Evolutionary conservation across 2,329 filamentous ascomycete species (phyloP), one percentile per base, ranked within the genome.

Genomic region (Byssochlamys sp.): DNA sequence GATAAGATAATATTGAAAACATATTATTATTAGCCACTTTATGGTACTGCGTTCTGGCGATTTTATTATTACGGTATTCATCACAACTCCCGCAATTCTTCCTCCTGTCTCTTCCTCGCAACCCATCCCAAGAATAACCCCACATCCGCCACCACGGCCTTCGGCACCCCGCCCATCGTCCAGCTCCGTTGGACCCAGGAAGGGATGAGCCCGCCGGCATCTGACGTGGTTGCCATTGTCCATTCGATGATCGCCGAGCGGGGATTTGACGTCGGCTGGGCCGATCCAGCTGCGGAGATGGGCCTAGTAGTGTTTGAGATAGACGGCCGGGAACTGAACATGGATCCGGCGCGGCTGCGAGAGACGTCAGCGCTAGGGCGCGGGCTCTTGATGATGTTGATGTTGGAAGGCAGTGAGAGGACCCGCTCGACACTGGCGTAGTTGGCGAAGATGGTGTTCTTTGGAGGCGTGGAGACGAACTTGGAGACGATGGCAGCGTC

Each of bases 191-290:
- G 71, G 59, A 74, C 60, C 67, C 69, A 72, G 58, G 63, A 62
- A 10, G 71, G 71, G 55, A 73, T 73, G 26, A 62, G 66, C 2
- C 71, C 71, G 9, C 69, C 67, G 9, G 72, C 69, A 57, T 73
- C 65, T 14, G 71, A 73, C 9, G 69, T 69, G 5, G 71, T 74
- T 2, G 69, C 71, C 70, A 74, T 73, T 3, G 63, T 68, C 71
- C 72, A 74, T 49, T 71, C 66, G 48, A 65, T 57, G 6, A 53
- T 29, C 31, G 24, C 19, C 26, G 35, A 28, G 49, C 49, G 27
- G 25, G 14, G 7, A 29, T 35, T 25, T 53, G 26, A 19, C 33
- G 45, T n/a, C 9, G 14, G 9, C 39, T 6, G n/a, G 39, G 14
- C 14, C 6, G 39, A 7, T 45, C 39, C 4, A 24, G 39, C 14